Evolutionary conservation across 306 rosid species (phyloP).

Genomic region (Prunus mira): DNA sequence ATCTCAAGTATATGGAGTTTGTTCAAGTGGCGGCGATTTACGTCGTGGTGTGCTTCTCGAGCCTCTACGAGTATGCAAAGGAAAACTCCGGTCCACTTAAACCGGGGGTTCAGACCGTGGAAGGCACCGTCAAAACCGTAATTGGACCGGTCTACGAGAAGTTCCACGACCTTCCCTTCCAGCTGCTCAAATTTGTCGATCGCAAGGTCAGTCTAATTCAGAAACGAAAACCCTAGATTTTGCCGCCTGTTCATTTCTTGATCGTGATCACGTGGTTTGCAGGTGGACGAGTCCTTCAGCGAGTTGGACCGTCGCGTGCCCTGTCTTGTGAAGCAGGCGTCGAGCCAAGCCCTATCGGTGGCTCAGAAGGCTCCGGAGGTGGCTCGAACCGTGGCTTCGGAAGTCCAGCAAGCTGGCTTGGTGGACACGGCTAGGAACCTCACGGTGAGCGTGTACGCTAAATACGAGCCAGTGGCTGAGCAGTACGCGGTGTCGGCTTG

Average conservation of each 20-base stretch:
- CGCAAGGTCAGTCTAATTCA: constrained; percentile 30
- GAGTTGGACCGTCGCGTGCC: constrained; percentile 41
- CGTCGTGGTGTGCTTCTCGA: constrained; percentile 27
- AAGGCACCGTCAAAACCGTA: constrained; percentile 43
- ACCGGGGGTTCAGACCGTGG: constrained; percentile 47
- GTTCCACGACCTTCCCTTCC: constrained; percentile 45
- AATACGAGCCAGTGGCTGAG: constrained; percentile 44
- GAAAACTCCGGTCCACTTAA: constrained; percentile 51
- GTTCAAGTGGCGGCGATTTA: constrained; percentile 46
- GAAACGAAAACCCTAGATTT: not conserved
- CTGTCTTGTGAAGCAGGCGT: constrained; percentile 30
- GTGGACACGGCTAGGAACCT: constrained; percentile 28
- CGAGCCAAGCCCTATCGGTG: constrained; percentile 16
- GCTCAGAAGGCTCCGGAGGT: not conserved
- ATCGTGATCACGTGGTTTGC: not conserved
- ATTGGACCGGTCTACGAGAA: constrained; percentile 48
- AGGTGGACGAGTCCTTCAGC: constrained; percentile 39
- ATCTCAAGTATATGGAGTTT: constrained; percentile 43
- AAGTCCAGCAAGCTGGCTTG: constrained; percentile 36
- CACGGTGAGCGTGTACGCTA: constrained; percentile 19
- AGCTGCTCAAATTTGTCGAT: constrained; percentile 42
- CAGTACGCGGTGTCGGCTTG: constrained; percentile 39
- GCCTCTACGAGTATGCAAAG: constrained; percentile 43
- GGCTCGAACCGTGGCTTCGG: constrained; percentile 12
- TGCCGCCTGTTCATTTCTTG: not conserved